A percentile compares a stretch with the other conserved stretches of the same genome.
Evolutionary conservation across 2,329 filamentous ascomycete species (phyloP).

Genomic region (Pseudogymnoascus sp.): DNA sequence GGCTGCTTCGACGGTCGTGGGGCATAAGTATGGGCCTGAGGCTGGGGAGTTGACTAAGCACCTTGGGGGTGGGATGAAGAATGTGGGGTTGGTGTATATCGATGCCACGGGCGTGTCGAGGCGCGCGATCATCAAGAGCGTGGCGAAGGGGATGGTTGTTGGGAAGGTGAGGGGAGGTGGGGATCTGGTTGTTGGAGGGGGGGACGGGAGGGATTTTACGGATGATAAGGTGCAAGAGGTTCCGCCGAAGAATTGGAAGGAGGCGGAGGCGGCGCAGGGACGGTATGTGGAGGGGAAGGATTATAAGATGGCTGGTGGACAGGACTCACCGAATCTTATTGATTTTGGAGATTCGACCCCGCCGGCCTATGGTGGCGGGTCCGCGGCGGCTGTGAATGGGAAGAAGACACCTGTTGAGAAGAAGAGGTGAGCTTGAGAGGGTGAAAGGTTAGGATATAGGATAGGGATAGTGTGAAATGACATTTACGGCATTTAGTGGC

Average conservation of each 20-base stretch:
- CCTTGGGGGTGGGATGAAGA: slow-evolving; percentile 83
- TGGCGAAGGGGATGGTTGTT: slow-evolving; percentile 94
- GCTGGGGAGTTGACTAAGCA: slow-evolving; percentile 71
- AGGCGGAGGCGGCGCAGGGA: slow-evolving; percentile 23
- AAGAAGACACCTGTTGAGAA: slow-evolving; percentile 18
- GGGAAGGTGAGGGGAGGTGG: slow-evolving; percentile 70
- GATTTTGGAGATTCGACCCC: slow-evolving; percentile 23
- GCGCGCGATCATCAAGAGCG: slow-evolving; percentile 83
- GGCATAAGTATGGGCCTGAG: slow-evolving; percentile 83
- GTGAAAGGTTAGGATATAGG: not conserved
- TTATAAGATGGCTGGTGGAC: slow-evolving; percentile 22
- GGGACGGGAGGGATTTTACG: slow-evolving; percentile 26
- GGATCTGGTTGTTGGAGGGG: slow-evolving; percentile 67
- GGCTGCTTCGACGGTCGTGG: slow-evolving; percentile 79
- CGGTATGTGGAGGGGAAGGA: slow-evolving; percentile 21
- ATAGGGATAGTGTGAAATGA: not conserved
- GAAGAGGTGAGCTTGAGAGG: slow-evolving; percentile 1
- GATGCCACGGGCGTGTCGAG: slow-evolving; percentile 90
- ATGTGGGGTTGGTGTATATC: slow-evolving; percentile 94
- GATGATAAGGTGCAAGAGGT: not conserved
- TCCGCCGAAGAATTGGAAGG: slow-evolving; percentile 21
- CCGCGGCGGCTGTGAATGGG: slow-evolving; percentile 23
- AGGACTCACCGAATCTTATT: slow-evolving; percentile 24
- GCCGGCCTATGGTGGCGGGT: slow-evolving; percentile 21
- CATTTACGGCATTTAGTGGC: not conserved